Evolutionary conservation across 108 stramenopile species (phyloP).

Genomic region (Fistulifera solaris): DNA sequence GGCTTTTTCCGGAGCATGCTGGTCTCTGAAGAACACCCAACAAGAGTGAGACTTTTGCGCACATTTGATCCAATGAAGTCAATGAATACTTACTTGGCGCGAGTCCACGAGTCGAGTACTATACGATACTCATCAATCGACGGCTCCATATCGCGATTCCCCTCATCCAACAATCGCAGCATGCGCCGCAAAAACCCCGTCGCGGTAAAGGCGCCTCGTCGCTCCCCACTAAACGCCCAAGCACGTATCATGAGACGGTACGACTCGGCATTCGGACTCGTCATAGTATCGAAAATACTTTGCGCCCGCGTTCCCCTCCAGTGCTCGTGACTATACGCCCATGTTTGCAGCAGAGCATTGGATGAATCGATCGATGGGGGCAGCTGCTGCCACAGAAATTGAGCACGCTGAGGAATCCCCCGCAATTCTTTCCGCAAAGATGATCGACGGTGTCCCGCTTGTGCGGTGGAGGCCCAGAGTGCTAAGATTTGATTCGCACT

Average conservation of each 20-base stretch:
- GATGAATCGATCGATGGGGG: neutral
- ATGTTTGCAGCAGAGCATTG: constrained; percentile 23
- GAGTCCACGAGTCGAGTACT: constrained; percentile 55
- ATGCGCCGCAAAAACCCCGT: constrained; percentile 66
- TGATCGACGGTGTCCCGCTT: too few relatives aligned
- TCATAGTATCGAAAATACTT: constrained; percentile 22
- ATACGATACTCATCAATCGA: constrained; percentile 68
- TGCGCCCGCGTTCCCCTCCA: constrained; percentile 32
- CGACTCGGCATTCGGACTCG: constrained; percentile 13
- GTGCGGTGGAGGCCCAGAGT: too few relatives aligned
- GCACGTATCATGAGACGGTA: constrained; percentile 53
- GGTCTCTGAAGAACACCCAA: constrained; percentile 32
- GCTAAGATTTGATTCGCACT: too few relatives aligned
- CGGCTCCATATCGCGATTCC: constrained; percentile 53
- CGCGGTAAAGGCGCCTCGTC: constrained; percentile 50
- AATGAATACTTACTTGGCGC: neutral
- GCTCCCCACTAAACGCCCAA: constrained; percentile 41
- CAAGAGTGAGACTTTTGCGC: neutral
- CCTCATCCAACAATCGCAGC: constrained; percentile 37
- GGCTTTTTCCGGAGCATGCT: constrained; percentile 51
- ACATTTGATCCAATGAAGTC: too few relatives aligned
- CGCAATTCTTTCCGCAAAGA: neutral
- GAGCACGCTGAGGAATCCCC: constrained; percentile 45
- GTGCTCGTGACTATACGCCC: constrained; percentile 48
- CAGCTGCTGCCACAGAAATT: constrained; percentile 22